These are phyloP conservation scores for Nemophila menziesii DNA, from an alignment of 257 asterid species.

Conservation along the genomic window DNA sequence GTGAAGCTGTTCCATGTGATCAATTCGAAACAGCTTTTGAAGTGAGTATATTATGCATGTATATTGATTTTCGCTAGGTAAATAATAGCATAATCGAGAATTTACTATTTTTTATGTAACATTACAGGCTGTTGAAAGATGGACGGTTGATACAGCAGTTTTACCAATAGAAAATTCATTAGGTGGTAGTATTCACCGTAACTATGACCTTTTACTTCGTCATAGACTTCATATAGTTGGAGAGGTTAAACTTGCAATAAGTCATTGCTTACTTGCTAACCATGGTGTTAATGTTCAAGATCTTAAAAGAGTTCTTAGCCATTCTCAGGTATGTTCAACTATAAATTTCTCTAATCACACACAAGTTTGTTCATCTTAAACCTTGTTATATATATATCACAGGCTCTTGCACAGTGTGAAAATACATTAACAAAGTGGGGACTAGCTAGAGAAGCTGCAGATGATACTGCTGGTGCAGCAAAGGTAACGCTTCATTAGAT, in stretches of 20 bases:
- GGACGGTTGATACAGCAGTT: constrained; percentile 97
- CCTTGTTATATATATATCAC: constrained; percentile 19
- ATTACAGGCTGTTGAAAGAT: constrained; percentile 81
- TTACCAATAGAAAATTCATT: constrained; percentile 92
- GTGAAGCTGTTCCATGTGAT: constrained; percentile 96
- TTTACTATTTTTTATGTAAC: background rate
- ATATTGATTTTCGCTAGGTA: too few species aligned
- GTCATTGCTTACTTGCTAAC: constrained; percentile 89
- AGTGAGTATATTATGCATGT: constrained; percentile 47
- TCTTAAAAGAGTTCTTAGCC: constrained; percentile 87
- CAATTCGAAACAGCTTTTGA: constrained; percentile 93
- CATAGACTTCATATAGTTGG: constrained; percentile 95
- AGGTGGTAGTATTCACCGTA: constrained; percentile 98
- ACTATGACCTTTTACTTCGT: constrained; percentile 90
- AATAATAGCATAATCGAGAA: too few species aligned
- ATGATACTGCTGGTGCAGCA: constrained; percentile 99
- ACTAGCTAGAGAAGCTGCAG: constrained; percentile 94
- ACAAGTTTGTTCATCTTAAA: background rate
- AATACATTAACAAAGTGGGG: constrained; percentile 75
- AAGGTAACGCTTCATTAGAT: constrained; percentile 35
- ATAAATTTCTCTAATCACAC: background rate
- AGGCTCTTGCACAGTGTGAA: constrained; percentile 99
- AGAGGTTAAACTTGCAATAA: constrained; percentile 84
- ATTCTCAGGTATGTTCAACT: constrained; percentile 71
- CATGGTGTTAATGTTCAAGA: constrained; percentile 58